Conservation (phyloP, 345 rosid genomes). For the Lenwebbia sp. region DNA sequence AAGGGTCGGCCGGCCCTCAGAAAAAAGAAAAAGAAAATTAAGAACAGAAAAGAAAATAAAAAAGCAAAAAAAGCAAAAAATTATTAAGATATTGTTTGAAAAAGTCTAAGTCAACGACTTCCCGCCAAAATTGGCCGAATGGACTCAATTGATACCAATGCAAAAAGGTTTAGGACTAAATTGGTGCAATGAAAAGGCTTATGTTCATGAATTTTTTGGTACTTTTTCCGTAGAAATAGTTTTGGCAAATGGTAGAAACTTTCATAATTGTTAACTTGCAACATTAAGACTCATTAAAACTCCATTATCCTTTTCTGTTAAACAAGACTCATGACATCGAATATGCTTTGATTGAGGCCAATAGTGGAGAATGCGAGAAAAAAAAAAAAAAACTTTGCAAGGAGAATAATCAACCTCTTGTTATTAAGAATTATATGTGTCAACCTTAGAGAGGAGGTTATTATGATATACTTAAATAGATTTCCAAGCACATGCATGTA, state of each 20-base stretch:
- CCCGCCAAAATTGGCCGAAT: too few relatives aligned
- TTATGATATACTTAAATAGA: not conserved
- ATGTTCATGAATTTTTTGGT: too few relatives aligned
- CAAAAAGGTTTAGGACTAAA: too few relatives aligned
- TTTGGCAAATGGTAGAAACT: not conserved
- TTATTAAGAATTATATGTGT: not conserved
- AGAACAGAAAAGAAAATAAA: too few relatives aligned
- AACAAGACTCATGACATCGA: not conserved
- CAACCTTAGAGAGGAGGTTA: not conserved
- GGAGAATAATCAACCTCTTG: not conserved
- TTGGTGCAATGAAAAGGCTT: too few relatives aligned
- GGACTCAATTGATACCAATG: too few relatives aligned
- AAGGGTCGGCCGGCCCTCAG: too few relatives aligned
- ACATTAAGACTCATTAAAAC: not conserved
- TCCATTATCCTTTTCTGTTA: not conserved
- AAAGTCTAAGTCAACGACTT: too few relatives aligned
- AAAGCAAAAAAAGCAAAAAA: too few relatives aligned
- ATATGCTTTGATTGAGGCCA: not conserved
- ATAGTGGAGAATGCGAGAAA: not conserved
- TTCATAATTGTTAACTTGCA: not conserved
- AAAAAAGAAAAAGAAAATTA: too few relatives aligned
- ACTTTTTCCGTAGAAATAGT: not conserved
- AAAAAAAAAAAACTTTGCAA: not conserved
- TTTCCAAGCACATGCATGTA: not conserved
- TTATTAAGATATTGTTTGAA: too few relatives aligned